phyloP scores from a whole-genome alignment of 2,329 filamentous ascomycete species.

The Trichoderma sp. region DNA sequence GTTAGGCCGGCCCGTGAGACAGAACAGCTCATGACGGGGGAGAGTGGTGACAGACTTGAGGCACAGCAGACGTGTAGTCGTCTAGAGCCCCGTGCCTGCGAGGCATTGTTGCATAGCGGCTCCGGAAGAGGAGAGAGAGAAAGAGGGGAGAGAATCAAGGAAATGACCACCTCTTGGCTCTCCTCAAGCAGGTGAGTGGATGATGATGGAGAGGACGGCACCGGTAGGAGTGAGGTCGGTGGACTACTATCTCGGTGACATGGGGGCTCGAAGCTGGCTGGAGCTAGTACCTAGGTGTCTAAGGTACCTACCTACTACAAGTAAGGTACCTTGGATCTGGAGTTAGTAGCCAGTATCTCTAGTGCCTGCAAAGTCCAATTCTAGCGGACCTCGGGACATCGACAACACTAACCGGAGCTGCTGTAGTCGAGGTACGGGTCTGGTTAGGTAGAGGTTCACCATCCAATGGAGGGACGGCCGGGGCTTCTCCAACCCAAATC shows the following conservation, averaged over 20 bases:
- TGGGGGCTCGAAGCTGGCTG: not conserved
- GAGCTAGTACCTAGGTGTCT: not conserved
- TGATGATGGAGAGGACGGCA: not conserved
- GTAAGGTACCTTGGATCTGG: not conserved
- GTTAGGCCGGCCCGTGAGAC: slow-evolving; percentile 27
- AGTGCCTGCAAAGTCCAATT: no score
- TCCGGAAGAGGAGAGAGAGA: not conserved
- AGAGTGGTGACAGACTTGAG: slow-evolving; percentile 44
- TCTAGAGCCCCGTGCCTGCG: slow-evolving; percentile 51
- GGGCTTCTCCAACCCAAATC: not conserved
- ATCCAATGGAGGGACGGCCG: no score
- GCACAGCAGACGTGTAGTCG: slow-evolving; percentile 51
- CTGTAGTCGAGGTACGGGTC: not conserved
- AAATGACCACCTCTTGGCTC: not conserved
- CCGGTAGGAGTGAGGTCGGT: not conserved
- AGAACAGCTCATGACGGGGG: slow-evolving; percentile 21
- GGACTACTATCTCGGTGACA: slow-evolving; percentile 10
- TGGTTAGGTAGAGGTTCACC: no score
- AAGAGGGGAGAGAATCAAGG: no score
- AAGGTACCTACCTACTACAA: no score
- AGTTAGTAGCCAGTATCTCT: not conserved
- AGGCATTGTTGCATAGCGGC: slow-evolving; percentile 42
- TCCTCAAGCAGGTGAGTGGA: not conserved
- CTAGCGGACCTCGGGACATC: no score
- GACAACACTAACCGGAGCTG: no score